Evolutionary conservation across 768 basidiomycete species (phyloP).

Genomic region (Calocybe indica): DNA sequence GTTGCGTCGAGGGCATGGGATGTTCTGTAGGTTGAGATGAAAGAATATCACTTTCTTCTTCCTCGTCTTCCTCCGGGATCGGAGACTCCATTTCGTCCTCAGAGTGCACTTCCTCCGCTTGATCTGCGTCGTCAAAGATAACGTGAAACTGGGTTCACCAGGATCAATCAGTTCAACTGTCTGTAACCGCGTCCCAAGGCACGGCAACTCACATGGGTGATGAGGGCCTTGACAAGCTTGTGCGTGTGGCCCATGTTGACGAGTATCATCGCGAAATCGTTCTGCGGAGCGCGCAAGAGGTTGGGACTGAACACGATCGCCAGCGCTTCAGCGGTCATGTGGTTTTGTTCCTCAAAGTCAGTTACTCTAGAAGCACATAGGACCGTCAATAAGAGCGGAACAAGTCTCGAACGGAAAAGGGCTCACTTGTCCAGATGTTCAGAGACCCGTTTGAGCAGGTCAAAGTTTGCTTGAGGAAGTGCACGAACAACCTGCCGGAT

Average conservation of each 20-base stretch:
- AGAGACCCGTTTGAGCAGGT: slow-evolving; percentile 70
- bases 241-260: slow-evolving; percentile 77
- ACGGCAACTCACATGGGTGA: slow-evolving; percentile 60
- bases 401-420: neutral
- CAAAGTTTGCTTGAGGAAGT: slow-evolving; percentile 70
- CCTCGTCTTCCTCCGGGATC: slow-evolving; percentile 65
- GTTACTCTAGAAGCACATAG: slow-evolving; percentile 50
- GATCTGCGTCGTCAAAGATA: slow-evolving; percentile 70
- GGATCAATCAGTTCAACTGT: slow-evolving; percentile 1
- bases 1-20: slow-evolving; percentile 9
- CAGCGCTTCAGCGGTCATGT: slow-evolving; percentile 83
- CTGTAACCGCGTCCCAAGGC: neutral
- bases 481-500: slow-evolving; percentile 65
- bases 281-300: slow-evolving; percentile 69
- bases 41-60: slow-evolving; percentile 18
- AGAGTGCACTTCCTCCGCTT: slow-evolving; percentile 53
- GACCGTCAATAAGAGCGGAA: neutral
- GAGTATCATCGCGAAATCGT: slow-evolving; percentile 72
- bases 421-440: slow-evolving; percentile 78
- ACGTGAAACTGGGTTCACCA: slow-evolving; percentile 40
- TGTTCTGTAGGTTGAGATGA: slow-evolving; percentile 10
- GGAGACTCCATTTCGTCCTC: slow-evolving; percentile 64
- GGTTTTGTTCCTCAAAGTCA: slow-evolving; percentile 82
- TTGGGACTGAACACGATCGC: slow-evolving; percentile 87
- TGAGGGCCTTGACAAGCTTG: slow-evolving; percentile 69